Conservation (phyloP, 768 basidiomycete genomes). For the Tulasnella sp. region DNA sequence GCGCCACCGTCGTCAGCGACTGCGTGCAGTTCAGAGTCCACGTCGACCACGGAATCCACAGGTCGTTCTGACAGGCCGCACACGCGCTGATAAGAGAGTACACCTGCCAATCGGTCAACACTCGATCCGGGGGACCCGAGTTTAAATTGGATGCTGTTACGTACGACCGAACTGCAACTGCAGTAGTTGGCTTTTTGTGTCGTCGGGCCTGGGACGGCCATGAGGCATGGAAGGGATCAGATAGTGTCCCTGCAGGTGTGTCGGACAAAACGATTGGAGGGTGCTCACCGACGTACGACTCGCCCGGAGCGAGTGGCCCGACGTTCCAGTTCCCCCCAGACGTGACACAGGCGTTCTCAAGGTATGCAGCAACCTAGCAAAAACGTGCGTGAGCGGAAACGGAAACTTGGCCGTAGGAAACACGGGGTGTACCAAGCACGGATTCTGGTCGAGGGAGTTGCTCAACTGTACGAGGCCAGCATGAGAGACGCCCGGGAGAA, state of each 20-base stretch:
- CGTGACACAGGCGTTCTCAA: background rate
- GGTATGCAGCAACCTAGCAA: conserved; percentile 4
- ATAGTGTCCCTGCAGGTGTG: background rate
- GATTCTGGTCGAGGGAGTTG: background rate
- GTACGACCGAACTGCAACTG: conserved; percentile 41
- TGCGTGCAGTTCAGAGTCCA: conserved; percentile 25
- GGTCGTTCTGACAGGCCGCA: conserved; percentile 40
- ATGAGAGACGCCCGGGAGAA: background rate
- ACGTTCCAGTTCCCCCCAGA: background rate
- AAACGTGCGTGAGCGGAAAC: background rate
- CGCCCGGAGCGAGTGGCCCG: background rate
- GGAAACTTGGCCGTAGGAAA: background rate
- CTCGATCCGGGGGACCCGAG: background rate
- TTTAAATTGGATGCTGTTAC: background rate
- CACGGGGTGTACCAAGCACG: background rate
- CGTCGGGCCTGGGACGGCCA: background rate
- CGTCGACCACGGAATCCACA: conserved; percentile 23
- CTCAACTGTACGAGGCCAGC: background rate
- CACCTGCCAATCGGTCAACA: conserved; percentile 13
- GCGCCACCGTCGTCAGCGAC: conserved; percentile 20
- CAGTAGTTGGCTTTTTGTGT: conserved; percentile 25
- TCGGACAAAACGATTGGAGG: background rate
- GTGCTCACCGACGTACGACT: background rate
- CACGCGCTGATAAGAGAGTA: conserved; percentile 48
- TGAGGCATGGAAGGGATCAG: background rate